These are phyloP conservation scores for Neurospora sp. DNA, from an alignment of 495 filamentous ascomycete genomes.

Conservation along the genomic window DNA sequence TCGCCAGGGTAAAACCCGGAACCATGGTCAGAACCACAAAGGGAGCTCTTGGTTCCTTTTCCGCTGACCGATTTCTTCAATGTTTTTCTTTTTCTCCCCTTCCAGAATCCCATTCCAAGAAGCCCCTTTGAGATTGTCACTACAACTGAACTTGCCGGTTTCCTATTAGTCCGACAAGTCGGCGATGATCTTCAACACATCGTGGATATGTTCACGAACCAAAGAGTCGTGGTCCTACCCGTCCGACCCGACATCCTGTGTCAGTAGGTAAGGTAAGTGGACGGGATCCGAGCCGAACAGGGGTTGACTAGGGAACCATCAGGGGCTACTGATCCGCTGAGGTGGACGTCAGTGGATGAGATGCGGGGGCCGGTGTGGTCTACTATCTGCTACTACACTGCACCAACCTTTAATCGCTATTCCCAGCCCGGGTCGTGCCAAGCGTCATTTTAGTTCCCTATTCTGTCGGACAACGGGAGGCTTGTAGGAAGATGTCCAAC, in stretches of 20 bases:
- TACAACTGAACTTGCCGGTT: neutral
- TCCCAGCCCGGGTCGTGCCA: neutral
- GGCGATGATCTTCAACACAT: neutral
- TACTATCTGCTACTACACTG: neutral
- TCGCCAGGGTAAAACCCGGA: neutral
- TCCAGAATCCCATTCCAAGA: neutral
- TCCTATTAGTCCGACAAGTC: neutral
- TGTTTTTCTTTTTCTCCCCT: neutral
- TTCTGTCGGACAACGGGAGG: neutral
- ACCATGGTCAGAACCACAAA: neutral
- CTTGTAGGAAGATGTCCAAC: neutral
- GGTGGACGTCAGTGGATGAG: neutral
- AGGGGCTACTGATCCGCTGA: neutral
- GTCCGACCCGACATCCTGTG: neutral
- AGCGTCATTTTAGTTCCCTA: neutral
- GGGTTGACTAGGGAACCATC: neutral
- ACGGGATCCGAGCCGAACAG: neutral
- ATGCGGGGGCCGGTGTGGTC: neutral
- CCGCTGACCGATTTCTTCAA: neutral
- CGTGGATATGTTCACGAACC: neutral
- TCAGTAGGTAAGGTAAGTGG: neutral
- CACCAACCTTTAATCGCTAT: neutral
- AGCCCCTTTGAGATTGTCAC: neutral
- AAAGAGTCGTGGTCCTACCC: neutral
- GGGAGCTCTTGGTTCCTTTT: neutral